These are phyloP conservation scores for Mortierella sp. DNA, from an alignment of 371 early-diverging fungal species.

Conservation along the genomic window DNA sequence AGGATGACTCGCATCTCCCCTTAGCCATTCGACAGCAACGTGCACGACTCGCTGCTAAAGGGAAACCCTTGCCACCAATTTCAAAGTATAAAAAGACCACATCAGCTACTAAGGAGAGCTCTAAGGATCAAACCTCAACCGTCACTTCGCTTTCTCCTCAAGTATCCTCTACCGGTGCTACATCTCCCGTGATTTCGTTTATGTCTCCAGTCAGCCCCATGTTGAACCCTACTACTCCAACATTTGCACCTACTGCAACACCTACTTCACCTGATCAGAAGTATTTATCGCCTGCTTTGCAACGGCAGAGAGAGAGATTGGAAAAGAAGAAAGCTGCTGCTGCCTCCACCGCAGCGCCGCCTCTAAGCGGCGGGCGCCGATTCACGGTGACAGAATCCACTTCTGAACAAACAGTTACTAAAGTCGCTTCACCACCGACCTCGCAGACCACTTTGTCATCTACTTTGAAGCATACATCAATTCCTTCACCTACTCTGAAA, in stretches of 20 bases:
- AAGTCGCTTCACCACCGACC: constrained; percentile 20
- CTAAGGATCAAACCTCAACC: too few relatives aligned
- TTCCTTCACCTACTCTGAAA: constrained; percentile 11
- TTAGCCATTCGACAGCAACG: constrained; percentile 53
- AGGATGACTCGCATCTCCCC: constrained; percentile 53
- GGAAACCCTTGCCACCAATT: constrained; percentile 51
- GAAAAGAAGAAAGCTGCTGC: constrained; percentile 47
- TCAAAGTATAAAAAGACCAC: constrained; percentile 49
- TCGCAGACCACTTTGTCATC: constrained; percentile 13
- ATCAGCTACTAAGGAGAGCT: background rate
- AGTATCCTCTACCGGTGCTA: background rate
- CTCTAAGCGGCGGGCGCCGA: constrained; percentile 18
- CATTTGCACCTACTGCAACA: background rate
- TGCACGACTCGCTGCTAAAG: constrained; percentile 44
- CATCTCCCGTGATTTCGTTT: constrained; percentile 25
- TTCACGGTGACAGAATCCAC: constrained; percentile 19
- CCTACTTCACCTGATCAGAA: constrained; percentile 17
- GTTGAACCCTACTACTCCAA: background rate
- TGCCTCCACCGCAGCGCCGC: constrained; percentile 22
- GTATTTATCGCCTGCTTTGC: constrained; percentile 43
- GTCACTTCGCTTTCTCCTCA: background rate
- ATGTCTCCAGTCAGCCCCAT: constrained; percentile 14
- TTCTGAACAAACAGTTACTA: background rate
- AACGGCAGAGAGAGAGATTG: constrained; percentile 43
- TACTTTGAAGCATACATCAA: constrained; percentile 14